Conservation (phyloP, 1,284 basidiomycete species). For the Ceratobasidium sp. region DNA sequence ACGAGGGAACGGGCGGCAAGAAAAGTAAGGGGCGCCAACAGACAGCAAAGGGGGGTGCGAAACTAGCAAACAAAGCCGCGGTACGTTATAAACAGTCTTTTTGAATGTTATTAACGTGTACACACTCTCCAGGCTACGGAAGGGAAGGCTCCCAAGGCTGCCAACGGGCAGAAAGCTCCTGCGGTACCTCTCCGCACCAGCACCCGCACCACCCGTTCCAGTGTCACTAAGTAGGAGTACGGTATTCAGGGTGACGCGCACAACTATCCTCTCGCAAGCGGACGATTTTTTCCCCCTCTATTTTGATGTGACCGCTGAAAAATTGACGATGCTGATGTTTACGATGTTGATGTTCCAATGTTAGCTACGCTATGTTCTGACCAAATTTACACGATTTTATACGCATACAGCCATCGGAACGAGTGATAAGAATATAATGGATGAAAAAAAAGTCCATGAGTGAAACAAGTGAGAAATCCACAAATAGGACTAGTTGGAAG, state of each 20-base stretch:
- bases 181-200: background rate
- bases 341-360: conserved; percentile 6
- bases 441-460: background rate
- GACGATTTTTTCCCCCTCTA: background rate
- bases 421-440: background rate
- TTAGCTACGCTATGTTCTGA: background rate
- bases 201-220: background rate
- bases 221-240: background rate
- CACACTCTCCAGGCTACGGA: background rate
- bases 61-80: background rate
- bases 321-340: background rate
- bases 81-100: background rate
- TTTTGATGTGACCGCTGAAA: background rate
- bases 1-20: background rate
- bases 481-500: too few species aligned
- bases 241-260: too few species aligned
- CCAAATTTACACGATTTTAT: conserved; percentile 6
- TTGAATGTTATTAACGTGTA: background rate
- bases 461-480: background rate
- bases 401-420: background rate
- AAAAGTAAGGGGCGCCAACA: background rate
- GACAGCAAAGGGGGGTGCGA: background rate
- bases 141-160: background rate
- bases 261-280: background rate
- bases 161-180: background rate